These are phyloP conservation scores for Fusarium cyanostomum DNA, from an alignment of 2,329 filamentous ascomycete genomes.

Conservation along the genomic window DNA sequence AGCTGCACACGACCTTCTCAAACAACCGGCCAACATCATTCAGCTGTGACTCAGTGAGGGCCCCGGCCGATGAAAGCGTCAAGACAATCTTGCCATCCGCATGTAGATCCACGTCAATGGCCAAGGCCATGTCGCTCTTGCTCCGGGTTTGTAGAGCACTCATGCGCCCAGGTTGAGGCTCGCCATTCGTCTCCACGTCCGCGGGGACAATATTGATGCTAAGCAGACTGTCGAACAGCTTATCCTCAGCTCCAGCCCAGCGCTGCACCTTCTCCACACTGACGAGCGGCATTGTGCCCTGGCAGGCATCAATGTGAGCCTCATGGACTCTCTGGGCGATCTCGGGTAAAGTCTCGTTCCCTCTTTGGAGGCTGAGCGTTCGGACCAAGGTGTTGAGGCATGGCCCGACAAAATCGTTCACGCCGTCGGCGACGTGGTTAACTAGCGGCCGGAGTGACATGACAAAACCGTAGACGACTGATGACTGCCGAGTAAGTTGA, in stretches of 20 bases:
- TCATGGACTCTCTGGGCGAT: constrained; percentile 7
- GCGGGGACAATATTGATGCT: constrained; percentile 10
- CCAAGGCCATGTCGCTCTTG: constrained; percentile 18
- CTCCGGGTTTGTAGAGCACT: not conserved
- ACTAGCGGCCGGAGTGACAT: constrained; percentile 19
- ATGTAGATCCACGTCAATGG: constrained; percentile 17
- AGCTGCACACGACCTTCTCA: constrained; percentile 7
- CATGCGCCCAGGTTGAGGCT: not conserved
- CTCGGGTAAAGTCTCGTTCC: not conserved
- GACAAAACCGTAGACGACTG: constrained; percentile 13
- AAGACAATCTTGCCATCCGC: constrained; percentile 6
- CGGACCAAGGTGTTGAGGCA: constrained; percentile 21
- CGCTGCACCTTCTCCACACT: constrained; percentile 14
- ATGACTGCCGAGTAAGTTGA: constrained; percentile 1
- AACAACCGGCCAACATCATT: not conserved
- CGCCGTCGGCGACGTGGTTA: not conserved
- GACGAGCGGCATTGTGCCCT: constrained; percentile 11
- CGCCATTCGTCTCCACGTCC: fast-evolving
- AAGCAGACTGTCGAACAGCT: constrained; percentile 19
- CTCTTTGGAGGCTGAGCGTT: not conserved
- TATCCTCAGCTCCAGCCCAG: constrained; percentile 13
- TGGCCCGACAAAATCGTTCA: constrained; percentile 8
- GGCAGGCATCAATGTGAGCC: not conserved
- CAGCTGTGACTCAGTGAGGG: not conserved
- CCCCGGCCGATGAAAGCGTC: constrained; percentile 3